A percentile compares a stretch with the other conserved stretches of the same genome.
Conservation (phyloP, 768 basidiomycete species). For the Pulveroboletus ravenelii region DNA sequence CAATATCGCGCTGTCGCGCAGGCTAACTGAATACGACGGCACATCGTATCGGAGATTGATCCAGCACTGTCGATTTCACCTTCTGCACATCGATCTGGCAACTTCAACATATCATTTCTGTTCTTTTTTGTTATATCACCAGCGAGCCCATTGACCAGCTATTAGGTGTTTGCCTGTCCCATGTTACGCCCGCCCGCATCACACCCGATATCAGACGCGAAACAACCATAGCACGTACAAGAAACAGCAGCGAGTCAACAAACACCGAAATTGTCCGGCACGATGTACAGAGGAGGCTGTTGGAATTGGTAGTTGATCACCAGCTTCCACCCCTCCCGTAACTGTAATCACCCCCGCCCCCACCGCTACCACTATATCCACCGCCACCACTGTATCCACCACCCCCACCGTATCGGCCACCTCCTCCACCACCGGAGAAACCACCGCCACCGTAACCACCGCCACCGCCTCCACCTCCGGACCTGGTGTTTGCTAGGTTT, state of each 20-base stretch:
- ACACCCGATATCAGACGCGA: not conserved
- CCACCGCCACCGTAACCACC: conserved; percentile 13
- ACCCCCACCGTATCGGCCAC: not conserved
- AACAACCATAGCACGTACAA: conserved; percentile 1
- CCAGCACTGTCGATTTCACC: too few species aligned
- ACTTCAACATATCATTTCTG: too few species aligned
- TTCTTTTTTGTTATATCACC: too few species aligned
- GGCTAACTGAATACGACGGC: too few species aligned
- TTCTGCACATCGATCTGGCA: too few species aligned
- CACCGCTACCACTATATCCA: conserved; percentile 3
- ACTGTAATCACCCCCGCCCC: not conserved
- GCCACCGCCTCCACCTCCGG: conserved; percentile 27
- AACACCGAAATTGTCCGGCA: conserved; percentile 1
- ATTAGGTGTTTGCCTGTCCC: too few species aligned
- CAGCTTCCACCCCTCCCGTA: not conserved
- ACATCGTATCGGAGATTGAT: too few species aligned
- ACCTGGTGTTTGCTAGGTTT: conserved; percentile 35
- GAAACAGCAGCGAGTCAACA: not conserved
- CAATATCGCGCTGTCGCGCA: too few species aligned
- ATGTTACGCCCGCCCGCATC: too few species aligned
- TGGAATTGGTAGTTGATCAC: conserved; percentile 7
- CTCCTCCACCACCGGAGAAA: conserved; percentile 1
- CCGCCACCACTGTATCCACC: conserved; percentile 13
- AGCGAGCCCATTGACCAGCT: too few species aligned
- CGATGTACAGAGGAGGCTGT: conserved; percentile 6